Evolutionary conservation across 2,329 filamentous ascomycete species (phyloP).

Genomic region (Claviceps fusiformis): DNA sequence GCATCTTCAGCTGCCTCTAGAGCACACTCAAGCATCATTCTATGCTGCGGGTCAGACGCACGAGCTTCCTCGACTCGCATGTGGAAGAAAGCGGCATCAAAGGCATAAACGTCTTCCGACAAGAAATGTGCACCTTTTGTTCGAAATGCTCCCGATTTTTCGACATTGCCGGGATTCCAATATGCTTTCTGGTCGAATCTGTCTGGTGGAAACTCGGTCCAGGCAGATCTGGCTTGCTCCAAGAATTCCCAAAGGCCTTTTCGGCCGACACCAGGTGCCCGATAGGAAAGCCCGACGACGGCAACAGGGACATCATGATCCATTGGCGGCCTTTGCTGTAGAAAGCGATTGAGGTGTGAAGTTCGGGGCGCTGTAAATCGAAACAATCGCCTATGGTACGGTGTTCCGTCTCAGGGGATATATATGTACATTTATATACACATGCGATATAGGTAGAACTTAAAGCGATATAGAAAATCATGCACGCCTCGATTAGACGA

Average conservation of each 20-base stretch:
- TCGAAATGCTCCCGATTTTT: constrained; percentile 14
- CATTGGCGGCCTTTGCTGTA: neutral
- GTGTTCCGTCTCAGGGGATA: neutral
- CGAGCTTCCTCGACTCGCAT: constrained; percentile 28
- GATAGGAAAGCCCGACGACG: constrained; percentile 25
- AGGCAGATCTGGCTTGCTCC: constrained; percentile 19
- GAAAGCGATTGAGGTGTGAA: neutral
- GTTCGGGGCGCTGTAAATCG: neutral
- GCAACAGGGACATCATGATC: constrained; percentile 10
- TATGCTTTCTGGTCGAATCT: constrained; percentile 15
- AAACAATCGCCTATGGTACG: neutral
- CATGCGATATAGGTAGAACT: too few relatives aligned
- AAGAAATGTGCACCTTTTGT: constrained; percentile 18
- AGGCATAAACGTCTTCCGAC: constrained; percentile 26
- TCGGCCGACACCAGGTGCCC: constrained; percentile 22
- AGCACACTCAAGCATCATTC: constrained; percentile 32
- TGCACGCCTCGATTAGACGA: too few relatives aligned
- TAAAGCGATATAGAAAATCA: too few relatives aligned
- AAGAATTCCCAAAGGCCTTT: constrained; percentile 24
- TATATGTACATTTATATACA: too few relatives aligned
- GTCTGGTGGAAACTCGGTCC: constrained; percentile 14
- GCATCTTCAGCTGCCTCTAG: constrained; percentile 35
- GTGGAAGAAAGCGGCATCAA: constrained; percentile 33
- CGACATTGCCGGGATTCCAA: constrained; percentile 18
- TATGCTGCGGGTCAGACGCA: constrained; percentile 32